Evolutionary conservation across 352 stramenopile genomes (phyloP).

Genomic region (Phytophthora cryptogea): DNA sequence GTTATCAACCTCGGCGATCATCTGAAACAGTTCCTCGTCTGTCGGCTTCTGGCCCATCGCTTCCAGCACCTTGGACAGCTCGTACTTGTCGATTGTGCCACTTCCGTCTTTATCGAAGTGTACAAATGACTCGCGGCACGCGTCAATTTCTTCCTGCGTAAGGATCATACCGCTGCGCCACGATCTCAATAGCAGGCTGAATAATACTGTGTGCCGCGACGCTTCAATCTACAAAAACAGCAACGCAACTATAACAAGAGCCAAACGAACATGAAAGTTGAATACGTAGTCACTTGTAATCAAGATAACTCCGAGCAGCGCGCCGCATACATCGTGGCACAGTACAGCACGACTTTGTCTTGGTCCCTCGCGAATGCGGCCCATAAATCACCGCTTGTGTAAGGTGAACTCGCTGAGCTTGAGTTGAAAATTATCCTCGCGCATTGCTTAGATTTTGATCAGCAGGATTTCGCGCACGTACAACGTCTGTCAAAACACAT

Average conservation of each 20-base stretch:
- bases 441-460: constrained; percentile 43
- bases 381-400: constrained; percentile 18
- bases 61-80: constrained; percentile 95
- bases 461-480: constrained; percentile 57
- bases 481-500: constrained; percentile 36
- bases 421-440: constrained; percentile 9
- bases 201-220: constrained; percentile 1
- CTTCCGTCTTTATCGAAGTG: constrained; percentile 97
- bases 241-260: neutral
- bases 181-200: no score
- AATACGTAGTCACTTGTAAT: constrained; percentile 14
- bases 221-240: constrained; percentile 21
- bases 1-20: constrained; percentile 95
- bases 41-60: constrained; percentile 97
- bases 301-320: constrained; percentile 6
- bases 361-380: constrained; percentile 11
- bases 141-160: constrained; percentile 96
- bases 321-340: constrained; percentile 3
- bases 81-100: constrained; percentile 95
- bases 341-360: neutral
- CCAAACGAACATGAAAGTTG: constrained; percentile 14
- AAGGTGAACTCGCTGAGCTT: constrained; percentile 1
- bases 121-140: constrained; percentile 96
- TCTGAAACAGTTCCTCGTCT: constrained; percentile 98
- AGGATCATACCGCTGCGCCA: constrained; percentile 74